phyloP scores from a whole-genome alignment of 176 grass and related monocot genomes.

The Eleusine indica region DNA sequence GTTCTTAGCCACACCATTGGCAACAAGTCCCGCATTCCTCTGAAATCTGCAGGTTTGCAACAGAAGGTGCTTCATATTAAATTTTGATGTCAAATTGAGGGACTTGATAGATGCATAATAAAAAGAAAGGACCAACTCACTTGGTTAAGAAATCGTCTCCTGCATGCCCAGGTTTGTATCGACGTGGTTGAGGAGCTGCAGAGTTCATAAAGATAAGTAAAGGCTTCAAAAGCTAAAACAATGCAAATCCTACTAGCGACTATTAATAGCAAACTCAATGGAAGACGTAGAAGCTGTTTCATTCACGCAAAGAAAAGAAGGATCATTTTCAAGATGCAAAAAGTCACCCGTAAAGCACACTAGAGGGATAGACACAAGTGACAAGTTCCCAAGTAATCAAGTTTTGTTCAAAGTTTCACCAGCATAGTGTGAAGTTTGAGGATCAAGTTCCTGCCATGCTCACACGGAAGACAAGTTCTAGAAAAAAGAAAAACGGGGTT shows the following conservation, averaged over 20 bases:
- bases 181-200: constrained; percentile 42
- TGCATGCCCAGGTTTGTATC: constrained; percentile 48
- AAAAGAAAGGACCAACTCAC: constrained; percentile 53
- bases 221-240: constrained; percentile 20
- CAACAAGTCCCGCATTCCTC: constrained; percentile 79
- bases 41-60: constrained; percentile 66
- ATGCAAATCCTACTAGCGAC: background rate
- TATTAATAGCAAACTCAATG: constrained; percentile 12
- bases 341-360: background rate
- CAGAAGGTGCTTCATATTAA: background rate
- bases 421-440: background rate
- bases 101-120: background rate
- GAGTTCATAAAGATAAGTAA: constrained; percentile 30
- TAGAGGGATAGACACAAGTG: background rate
- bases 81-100: constrained; percentile 11
- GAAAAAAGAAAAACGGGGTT: background rate
- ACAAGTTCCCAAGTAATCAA: background rate
- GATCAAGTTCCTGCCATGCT: constrained; percentile 3
- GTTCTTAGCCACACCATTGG: constrained; percentile 75
- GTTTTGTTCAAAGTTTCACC: background rate
- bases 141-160: constrained; percentile 70
- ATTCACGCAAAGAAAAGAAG: background rate
- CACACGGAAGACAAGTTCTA: background rate
- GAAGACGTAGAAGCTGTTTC: background rate
- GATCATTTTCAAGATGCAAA: background rate